A percentile compares a stretch with the other conserved stretches of the same genome.
These are phyloP conservation scores for Aegle marmelos DNA, from an alignment of 345 rosid genomes.

Conservation along the genomic window DNA sequence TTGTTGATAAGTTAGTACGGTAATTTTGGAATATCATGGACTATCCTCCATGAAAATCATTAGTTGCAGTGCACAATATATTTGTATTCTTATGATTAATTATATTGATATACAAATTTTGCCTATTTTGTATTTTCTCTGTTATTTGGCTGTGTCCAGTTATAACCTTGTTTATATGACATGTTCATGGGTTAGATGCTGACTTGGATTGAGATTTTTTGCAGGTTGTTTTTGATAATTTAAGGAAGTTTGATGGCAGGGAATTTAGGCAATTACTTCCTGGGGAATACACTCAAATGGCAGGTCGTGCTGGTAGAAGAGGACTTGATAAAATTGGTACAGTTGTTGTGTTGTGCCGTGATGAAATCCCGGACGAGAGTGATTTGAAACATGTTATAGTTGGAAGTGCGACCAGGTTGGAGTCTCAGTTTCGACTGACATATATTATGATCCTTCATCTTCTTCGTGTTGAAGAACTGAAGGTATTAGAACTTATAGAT, in stretches of 20 bases:
- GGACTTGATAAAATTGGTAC: constrained; percentile 97
- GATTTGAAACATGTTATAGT: constrained; percentile 59
- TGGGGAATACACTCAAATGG: constrained; percentile 99
- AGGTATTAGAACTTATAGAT: constrained; percentile 46
- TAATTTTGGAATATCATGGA: background rate
- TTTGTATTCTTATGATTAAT: background rate
- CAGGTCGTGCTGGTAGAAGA: constrained; percentile 99
- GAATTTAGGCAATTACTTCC: constrained; percentile 82
- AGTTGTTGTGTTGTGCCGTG: constrained; percentile 89
- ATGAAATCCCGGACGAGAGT: constrained; percentile 81
- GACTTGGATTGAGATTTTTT: constrained; percentile 20
- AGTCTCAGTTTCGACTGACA: constrained; percentile 94
- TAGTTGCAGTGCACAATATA: background rate
- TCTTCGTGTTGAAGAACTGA: constrained; percentile 96
- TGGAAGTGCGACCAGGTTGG: constrained; percentile 82
- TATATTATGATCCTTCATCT: constrained; percentile 97
- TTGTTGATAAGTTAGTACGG: background rate
- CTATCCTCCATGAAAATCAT: background rate
- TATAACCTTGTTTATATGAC: background rate
- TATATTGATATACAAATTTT: background rate
- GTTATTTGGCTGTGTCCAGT: background rate
- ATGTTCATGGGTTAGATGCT: constrained; percentile 17
- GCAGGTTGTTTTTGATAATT: constrained; percentile 89
- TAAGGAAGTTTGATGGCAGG: constrained; percentile 95
- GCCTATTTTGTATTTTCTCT: background rate